phyloP scores from a whole-genome alignment of 495 filamentous ascomycete genomes.

The Podospora pseudopauciseta region DNA sequence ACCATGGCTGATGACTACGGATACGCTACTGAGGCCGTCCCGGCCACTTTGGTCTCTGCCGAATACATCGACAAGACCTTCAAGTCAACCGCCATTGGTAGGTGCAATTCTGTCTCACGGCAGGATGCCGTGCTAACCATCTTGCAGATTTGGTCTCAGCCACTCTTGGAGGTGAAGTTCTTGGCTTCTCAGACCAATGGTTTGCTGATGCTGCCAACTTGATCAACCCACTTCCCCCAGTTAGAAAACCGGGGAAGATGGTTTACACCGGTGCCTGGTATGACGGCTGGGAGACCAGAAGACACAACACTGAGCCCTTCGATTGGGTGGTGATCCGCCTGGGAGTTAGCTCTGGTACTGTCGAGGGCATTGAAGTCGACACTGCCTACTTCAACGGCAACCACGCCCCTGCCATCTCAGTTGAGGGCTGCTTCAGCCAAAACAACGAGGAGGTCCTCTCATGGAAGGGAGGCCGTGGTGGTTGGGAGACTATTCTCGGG shows the following conservation, averaged over 20 bases:
- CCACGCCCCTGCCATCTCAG: conserved; percentile 74
- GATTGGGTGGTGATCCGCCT: conserved; percentile 84
- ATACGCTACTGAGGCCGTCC: conserved; percentile 48
- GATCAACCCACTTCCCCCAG: conserved; percentile 67
- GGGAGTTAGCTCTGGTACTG: conserved; percentile 70
- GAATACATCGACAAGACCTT: conserved; percentile 70
- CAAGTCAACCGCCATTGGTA: conserved; percentile 65
- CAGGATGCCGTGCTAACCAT: background rate
- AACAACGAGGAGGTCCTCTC: conserved; percentile 58
- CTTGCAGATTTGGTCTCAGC: conserved; percentile 69
- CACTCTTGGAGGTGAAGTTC: conserved; percentile 66
- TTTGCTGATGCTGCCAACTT: conserved; percentile 83
- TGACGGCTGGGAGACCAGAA: conserved; percentile 90
- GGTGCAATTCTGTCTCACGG: conserved; percentile 19
- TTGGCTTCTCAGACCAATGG: conserved; percentile 81
- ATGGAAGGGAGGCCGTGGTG: conserved; percentile 51
- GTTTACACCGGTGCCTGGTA: conserved; percentile 88
- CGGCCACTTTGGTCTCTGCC: conserved; percentile 47
- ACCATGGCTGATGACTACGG: conserved; percentile 32
- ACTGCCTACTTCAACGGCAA: conserved; percentile 86
- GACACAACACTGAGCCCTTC: conserved; percentile 74
- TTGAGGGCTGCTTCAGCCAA: conserved; percentile 71
- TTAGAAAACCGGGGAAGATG: conserved; percentile 77
- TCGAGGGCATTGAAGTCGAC: conserved; percentile 80
- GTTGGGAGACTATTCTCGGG: conserved; percentile 72